Evolutionary conservation across 1,139 yeast genomes (phyloP), one percentile per base, ranked within the genome.

Genomic region (Sugiyamaella pinicola): DNA sequence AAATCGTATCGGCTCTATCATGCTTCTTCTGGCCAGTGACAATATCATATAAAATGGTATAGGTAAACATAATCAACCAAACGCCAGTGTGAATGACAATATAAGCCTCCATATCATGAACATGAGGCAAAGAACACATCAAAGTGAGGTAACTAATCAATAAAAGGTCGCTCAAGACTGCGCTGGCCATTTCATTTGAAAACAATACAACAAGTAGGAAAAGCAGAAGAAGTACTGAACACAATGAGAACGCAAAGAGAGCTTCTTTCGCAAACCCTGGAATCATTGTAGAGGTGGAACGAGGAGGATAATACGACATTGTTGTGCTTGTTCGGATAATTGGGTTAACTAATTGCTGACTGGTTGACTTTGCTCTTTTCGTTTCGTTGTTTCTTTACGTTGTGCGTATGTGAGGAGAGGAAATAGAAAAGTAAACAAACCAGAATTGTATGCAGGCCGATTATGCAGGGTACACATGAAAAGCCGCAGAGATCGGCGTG

Each of bases 1-100:
- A 9, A 45, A 45, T 34, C 8, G 34, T 31, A 24, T 45, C 48
- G 5, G 48, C 48, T 24, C 41, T 34, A 26, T 45, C 48, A 19
- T 22, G 39, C n/a, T 13, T 15, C 22, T n/a, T 37, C 17, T 19
- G 41, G 17, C 41, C 34, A 15, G n/a, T 9, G 10, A 13, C 33
- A 45, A 34, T 15, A 17, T 45, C 48, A 24, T 45, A 33, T 9
- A 45, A 3, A 34, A 45, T 9, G 15, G 18, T 17, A 5, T 13
- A 31, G 21, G 26, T 18, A 17, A 42, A 29, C 46, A 42, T 17
- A 7, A 21, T 17, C 18, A 29, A 2, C 46, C 46, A 42, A 10
- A 19, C 28, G 5, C 46, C 37, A 18, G 21, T 29, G 12, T 42
- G 46, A 7, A 22, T 15, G 5, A 4, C 19, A 28, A 42, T 19